phyloP scores from a whole-genome alignment of 768 basidiomycete genomes.

The Trametopsis cervina region DNA sequence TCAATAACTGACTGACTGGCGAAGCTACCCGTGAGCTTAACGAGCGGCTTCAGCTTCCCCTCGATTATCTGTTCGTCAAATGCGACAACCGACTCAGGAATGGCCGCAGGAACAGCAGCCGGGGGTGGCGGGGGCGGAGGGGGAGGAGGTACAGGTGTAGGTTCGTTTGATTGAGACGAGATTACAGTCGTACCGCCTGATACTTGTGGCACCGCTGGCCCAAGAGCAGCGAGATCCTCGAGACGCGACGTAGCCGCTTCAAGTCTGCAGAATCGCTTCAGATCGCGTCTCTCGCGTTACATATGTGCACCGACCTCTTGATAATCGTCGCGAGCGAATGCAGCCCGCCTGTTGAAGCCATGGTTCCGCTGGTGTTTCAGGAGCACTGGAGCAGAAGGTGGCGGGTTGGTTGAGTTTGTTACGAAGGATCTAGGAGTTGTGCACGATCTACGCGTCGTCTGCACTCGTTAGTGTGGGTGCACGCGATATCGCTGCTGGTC shows the following conservation, averaged over 20 bases:
- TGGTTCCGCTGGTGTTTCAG: background rate
- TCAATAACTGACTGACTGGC: constrained; percentile 66
- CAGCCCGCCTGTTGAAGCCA: constrained; percentile 36
- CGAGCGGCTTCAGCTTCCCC: constrained; percentile 66
- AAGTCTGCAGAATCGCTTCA: constrained; percentile 40
- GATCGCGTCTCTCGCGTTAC: background rate
- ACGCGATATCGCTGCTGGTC: background rate
- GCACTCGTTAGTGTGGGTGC: too few species aligned
- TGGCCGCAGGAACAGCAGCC: constrained; percentile 32
- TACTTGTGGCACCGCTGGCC: constrained; percentile 17
- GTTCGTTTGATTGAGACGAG: constrained; percentile 10
- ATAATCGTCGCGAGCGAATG: constrained; percentile 77
- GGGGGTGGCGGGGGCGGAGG: constrained; percentile 30
- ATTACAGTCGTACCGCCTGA: constrained; percentile 7
- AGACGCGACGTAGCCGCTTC: constrained; percentile 92
- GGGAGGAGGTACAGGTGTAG: constrained; percentile 20
- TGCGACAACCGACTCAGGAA: constrained; percentile 56
- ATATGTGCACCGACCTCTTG: constrained; percentile 48
- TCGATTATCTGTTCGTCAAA: constrained; percentile 72
- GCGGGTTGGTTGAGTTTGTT: too few species aligned
- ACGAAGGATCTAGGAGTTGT: too few species aligned
- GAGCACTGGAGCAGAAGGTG: too few species aligned
- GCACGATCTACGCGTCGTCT: too few species aligned
- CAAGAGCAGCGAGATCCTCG: constrained; percentile 74
- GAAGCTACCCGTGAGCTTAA: constrained; percentile 64